Conservation (phyloP, 2,329 filamentous ascomycete species). For the Ophiostoma perfectum region DNA sequence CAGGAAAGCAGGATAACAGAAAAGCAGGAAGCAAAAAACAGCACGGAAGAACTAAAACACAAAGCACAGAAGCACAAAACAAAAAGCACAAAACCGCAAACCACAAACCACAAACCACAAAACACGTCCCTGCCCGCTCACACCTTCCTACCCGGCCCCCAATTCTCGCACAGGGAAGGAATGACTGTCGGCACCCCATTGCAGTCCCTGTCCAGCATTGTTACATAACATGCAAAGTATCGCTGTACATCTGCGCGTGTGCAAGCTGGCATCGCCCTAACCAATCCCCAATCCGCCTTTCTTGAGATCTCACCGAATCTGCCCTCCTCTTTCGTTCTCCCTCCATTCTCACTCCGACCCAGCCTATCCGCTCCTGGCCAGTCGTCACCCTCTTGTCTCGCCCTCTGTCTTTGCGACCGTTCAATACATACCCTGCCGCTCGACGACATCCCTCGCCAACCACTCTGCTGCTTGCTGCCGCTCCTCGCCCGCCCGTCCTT, state of each 20-base stretch:
- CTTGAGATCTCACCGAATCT: slow-evolving; percentile 17
- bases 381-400: neutral
- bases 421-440: neutral
- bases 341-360: neutral
- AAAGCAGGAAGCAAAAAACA: too few species aligned
- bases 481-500: neutral
- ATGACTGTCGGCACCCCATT: neutral
- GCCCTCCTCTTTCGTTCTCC: slow-evolving; percentile 4
- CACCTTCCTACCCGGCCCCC: neutral
- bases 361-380: neutral
- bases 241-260: neutral
- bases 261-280: slow-evolving; percentile 10
- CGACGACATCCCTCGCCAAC: neutral
- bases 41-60: too few species aligned
- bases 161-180: slow-evolving; percentile 4
- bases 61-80: too few species aligned
- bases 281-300: slow-evolving; percentile 1
- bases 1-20: too few species aligned
- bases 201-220: neutral
- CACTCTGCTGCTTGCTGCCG: neutral
- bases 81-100: neutral
- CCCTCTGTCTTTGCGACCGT: neutral
- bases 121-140: slow-evolving; percentile 10
- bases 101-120: neutral
- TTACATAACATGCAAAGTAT: slow-evolving; percentile 3